These are phyloP conservation scores for Sporothrix brasiliensis DNA, from an alignment of 2,329 filamentous ascomycete genomes.

Conservation along the genomic window DNA sequence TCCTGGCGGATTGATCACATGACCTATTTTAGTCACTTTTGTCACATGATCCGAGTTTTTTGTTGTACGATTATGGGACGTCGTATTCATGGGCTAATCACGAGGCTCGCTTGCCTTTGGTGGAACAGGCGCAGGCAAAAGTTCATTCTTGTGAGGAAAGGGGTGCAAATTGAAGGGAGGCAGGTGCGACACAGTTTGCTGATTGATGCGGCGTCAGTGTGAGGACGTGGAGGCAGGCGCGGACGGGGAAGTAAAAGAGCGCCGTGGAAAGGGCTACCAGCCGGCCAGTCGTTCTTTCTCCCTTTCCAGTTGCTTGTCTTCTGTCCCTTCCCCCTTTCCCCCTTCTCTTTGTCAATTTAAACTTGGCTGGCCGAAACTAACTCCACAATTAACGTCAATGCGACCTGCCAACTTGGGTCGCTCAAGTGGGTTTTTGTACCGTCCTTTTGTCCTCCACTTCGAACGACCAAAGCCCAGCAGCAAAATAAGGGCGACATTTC, in stretches of 20 bases:
- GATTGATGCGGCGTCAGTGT: not conserved
- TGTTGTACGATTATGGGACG: too few species aligned
- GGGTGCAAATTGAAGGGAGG: not conserved
- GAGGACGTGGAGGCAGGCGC: not conserved
- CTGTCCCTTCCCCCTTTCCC: not conserved
- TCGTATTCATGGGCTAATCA: constrained; percentile 28
- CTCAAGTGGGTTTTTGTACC: not conserved
- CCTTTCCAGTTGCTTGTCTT: not conserved
- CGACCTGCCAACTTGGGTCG: constrained; percentile 6
- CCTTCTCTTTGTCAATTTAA: not conserved
- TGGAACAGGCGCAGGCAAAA: constrained; percentile 20
- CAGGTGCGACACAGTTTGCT: not conserved
- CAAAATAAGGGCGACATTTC: not conserved
- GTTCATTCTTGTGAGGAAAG: constrained; percentile 13
- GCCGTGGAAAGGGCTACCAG: too few species aligned
- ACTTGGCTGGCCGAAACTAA: constrained; percentile 11
- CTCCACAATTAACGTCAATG: constrained; percentile 17
- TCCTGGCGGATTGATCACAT: too few species aligned
- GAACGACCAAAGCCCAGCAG: not conserved
- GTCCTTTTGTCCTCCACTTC: not conserved
- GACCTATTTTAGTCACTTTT: too few species aligned
- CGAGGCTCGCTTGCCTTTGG: constrained; percentile 16
- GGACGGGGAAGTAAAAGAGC: not conserved
- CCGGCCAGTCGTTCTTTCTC: not conserved
- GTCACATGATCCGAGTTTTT: too few species aligned